Conservation (phyloP, 2,329 filamentous ascomycete genomes). For the Onygenales sp. region DNA sequence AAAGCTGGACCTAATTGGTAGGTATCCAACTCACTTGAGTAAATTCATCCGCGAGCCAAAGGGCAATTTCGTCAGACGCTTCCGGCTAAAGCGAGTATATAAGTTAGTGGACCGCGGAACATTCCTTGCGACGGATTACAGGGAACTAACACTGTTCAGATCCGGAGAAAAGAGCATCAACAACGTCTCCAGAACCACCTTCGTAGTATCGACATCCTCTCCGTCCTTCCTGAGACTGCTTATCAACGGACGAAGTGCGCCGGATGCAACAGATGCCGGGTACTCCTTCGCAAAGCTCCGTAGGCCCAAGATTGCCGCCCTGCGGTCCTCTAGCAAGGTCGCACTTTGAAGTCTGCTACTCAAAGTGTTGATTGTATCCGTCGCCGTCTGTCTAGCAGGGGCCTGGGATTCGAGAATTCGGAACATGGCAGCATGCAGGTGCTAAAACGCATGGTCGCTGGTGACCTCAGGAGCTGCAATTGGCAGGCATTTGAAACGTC, state of each 20-base stretch:
- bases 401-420: slow-evolving; percentile 59
- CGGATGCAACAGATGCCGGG: slow-evolving; percentile 89
- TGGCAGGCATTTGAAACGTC: slow-evolving; percentile 21
- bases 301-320: slow-evolving; percentile 83
- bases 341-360: slow-evolving; percentile 80
- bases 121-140: slow-evolving; percentile 1
- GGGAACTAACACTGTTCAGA: slow-evolving; percentile 42
- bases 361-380: slow-evolving; percentile 84
- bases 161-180: slow-evolving; percentile 79
- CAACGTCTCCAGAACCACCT: slow-evolving; percentile 88
- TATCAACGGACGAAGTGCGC: slow-evolving; percentile 81
- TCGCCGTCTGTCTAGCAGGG: slow-evolving; percentile 90
- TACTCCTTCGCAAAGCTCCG: slow-evolving; percentile 95
- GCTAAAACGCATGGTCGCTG: slow-evolving; percentile 32
- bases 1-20: slow-evolving; percentile 9
- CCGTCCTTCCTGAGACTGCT: slow-evolving; percentile 74
- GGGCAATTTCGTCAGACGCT: slow-evolving; percentile 87
- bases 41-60: slow-evolving; percentile 97
- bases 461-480: slow-evolving; percentile 18
- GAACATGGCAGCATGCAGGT: slow-evolving; percentile 34
- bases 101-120: slow-evolving; percentile 14
- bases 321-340: slow-evolving; percentile 85
- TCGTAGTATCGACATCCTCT: slow-evolving; percentile 92
- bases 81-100: slow-evolving; percentile 53
- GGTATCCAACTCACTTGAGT: slow-evolving; percentile 57